Percentiles rank a stretch among this genome's conserved stretches.
phyloP scores from a whole-genome alignment of 192 early-diverging fungal genomes.

The Phycomyces nitens region DNA sequence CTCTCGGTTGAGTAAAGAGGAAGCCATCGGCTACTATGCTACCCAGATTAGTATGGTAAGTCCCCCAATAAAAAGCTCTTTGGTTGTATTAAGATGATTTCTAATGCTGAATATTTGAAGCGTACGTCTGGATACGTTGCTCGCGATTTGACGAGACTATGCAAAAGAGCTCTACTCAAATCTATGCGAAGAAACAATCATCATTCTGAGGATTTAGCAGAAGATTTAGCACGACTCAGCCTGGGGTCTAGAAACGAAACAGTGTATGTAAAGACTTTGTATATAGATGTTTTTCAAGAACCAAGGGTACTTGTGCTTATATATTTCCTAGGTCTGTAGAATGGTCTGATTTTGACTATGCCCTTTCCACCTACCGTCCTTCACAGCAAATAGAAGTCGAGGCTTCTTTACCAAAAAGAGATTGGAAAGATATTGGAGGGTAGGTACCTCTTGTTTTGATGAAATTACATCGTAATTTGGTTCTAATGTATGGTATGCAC shows the following conservation, averaged over 20 bases:
- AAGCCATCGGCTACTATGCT: constrained; percentile 6
- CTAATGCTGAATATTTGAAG: constrained; percentile 28
- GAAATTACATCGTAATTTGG: background rate
- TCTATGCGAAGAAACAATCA: constrained; percentile 11
- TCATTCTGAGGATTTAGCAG: background rate
- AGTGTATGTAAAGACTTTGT: background rate
- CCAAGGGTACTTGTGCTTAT: too few species aligned
- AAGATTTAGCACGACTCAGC: background rate
- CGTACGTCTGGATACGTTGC: constrained; percentile 60
- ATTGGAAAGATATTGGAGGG: constrained; percentile 75
- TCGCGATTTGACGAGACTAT: constrained; percentile 45
- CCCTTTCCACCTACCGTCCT: constrained; percentile 56
- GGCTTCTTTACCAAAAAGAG: constrained; percentile 40
- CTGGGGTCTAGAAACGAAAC: background rate
- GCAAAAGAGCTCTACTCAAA: constrained; percentile 36
- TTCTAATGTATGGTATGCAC: background rate
- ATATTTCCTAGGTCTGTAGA: background rate
- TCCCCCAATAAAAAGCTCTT: background rate
- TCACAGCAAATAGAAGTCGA: constrained; percentile 65
- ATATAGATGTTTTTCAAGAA: too few species aligned
- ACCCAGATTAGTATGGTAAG: constrained; percentile 18
- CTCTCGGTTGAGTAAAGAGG: constrained; percentile 14
- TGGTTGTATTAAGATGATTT: background rate
- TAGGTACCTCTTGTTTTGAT: constrained; percentile 32
- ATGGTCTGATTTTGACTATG: constrained; percentile 52